Conservation (phyloP, 2,329 filamentous ascomycete species). For the Hymenoscyphus linearis region DNA sequence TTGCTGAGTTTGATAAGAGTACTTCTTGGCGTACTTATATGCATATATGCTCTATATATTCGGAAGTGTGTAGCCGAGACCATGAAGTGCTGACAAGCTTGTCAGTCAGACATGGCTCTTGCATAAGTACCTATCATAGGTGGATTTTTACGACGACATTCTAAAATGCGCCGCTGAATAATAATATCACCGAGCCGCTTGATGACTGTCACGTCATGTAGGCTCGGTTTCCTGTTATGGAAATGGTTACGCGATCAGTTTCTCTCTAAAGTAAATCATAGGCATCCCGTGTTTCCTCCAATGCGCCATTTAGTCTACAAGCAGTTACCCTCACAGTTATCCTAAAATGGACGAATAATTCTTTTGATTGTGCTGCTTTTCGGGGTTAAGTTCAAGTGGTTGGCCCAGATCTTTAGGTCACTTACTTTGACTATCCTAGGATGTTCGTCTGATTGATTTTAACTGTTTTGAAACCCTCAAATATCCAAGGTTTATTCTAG, state of each 20-base stretch:
- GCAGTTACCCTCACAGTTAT: too few relatives aligned
- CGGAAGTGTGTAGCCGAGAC: neutral
- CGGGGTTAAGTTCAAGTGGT: too few relatives aligned
- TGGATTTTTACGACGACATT: neutral
- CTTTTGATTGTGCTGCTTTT: too few relatives aligned
- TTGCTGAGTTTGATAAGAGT: neutral
- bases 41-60: neutral
- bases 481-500: too few relatives aligned
- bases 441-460: too few relatives aligned
- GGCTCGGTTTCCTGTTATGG: neutral
- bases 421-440: too few relatives aligned
- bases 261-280: neutral
- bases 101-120: neutral
- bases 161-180: neutral
- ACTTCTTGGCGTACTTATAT: neutral
- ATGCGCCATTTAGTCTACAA: too few relatives aligned
- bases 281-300: too few relatives aligned
- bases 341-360: too few relatives aligned
- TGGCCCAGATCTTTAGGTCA: too few relatives aligned
- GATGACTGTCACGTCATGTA: neutral
- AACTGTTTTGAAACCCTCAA: too few relatives aligned
- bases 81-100: neutral
- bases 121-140: neutral
- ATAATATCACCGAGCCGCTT: neutral
- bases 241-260: neutral